These are phyloP conservation scores for Rosa multiflora DNA, from an alignment of 306 rosid genomes.

Conservation along the genomic window DNA sequence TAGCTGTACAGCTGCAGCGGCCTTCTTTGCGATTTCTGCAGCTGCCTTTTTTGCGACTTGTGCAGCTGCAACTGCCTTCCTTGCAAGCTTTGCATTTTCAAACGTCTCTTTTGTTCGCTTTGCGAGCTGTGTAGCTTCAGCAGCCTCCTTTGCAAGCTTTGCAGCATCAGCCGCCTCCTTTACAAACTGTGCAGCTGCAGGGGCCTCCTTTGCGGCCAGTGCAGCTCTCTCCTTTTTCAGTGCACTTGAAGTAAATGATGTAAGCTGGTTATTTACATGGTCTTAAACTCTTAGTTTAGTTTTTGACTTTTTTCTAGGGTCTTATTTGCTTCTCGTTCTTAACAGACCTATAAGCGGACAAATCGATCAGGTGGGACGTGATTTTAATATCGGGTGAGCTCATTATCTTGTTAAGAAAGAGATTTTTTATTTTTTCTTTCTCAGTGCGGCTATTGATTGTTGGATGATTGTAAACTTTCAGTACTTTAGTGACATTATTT, in stretches of 20 bases:
- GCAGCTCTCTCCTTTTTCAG: conserved; percentile 44
- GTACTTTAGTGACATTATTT: not conserved
- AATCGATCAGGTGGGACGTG: conserved; percentile 55
- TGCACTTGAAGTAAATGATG: conserved; percentile 63
- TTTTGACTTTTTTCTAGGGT: not conserved
- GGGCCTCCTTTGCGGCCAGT: not conserved
- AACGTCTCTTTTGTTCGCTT: not conserved
- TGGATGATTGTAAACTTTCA: not conserved
- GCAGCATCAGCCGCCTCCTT: not conserved
- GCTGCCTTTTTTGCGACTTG: too few species aligned
- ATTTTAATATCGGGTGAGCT: conserved; percentile 61
- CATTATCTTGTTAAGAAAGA: not conserved
- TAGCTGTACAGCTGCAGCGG: not conserved
- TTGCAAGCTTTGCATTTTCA: not conserved
- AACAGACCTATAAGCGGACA: conserved; percentile 60
- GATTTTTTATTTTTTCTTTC: not conserved
- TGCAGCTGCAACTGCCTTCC: not conserved
- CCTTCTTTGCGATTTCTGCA: too few species aligned
- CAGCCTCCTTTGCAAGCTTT: not conserved
- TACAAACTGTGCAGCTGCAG: not conserved
- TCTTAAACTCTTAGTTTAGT: not conserved
- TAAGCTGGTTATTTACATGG: conserved; percentile 20
- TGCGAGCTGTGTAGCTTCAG: not conserved
- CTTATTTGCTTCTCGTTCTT: not conserved
- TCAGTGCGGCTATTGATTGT: not conserved